A percentile compares a stretch with the other conserved stretches of the same genome.
phyloP scores from a whole-genome alignment of 23 red algal species.

The Gracilariopsis chorda region DNA sequence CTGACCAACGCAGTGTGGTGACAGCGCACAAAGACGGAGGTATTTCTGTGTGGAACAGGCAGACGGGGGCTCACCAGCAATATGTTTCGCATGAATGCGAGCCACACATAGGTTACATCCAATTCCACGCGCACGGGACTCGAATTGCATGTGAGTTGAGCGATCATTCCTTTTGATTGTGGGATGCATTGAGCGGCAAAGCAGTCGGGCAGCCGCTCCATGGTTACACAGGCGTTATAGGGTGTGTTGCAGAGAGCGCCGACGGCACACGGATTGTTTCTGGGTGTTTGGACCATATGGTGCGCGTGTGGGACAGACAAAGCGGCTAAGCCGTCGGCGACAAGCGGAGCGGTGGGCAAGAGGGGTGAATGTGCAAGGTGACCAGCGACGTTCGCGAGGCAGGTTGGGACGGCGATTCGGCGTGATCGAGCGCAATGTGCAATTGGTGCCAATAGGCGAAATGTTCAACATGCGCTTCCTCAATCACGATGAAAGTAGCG shows the following conservation, averaged over 20 bases:
- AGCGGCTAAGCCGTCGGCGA: background rate
- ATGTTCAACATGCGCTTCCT: too few species aligned
- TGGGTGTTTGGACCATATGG: background rate
- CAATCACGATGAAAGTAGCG: too few species aligned
- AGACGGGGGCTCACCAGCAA: background rate
- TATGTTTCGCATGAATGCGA: background rate
- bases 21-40: background rate
- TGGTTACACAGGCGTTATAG: background rate
- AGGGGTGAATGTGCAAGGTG: too few species aligned
- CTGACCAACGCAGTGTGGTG: background rate
- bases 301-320: background rate
- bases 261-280: background rate
- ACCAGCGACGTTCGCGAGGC: too few species aligned
- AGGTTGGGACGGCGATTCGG: too few species aligned
- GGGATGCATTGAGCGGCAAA: background rate
- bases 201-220: background rate
- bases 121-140: background rate
- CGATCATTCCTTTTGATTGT: background rate
- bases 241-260: background rate
- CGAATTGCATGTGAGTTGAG: background rate
- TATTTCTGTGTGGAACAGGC: background rate
- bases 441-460: too few species aligned
- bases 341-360: too few species aligned
- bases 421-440: too few species aligned
- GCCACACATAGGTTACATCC: background rate